A percentile compares a stretch with the other conserved stretches of the same genome.
Evolutionary conservation across 2,329 filamentous ascomycete species (phyloP).

Genomic region (Aspergillus bombycis): DNA sequence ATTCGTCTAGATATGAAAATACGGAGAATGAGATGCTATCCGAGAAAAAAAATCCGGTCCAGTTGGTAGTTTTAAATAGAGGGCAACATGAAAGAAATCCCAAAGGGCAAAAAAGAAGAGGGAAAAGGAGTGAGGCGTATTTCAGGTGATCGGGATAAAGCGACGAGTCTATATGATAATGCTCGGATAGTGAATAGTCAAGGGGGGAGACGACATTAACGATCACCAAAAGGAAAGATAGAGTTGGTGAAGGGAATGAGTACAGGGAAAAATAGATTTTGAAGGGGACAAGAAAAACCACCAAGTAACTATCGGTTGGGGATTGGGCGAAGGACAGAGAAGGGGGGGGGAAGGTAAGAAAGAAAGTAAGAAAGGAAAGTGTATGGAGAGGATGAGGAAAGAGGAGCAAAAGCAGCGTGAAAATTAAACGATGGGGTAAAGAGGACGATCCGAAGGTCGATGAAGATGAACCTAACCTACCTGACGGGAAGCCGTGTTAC

Average conservation of each 20-base stretch:
- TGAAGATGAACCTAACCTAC: conserved; percentile 22
- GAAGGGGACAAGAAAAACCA: conserved; percentile 3
- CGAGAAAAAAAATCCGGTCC: neutral
- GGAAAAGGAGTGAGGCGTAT: conserved; percentile 7
- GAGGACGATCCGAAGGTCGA: conserved; percentile 3
- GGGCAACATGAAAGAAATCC: conserved; percentile 4
- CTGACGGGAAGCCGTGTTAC: conserved; percentile 33
- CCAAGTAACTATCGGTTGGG: neutral
- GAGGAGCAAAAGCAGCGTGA: conserved; percentile 1
- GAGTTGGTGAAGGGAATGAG: conserved; percentile 5
- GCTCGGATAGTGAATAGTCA: neutral
- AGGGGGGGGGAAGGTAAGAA: conserved; percentile 9
- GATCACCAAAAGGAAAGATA: conserved; percentile 2
- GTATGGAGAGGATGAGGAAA: conserved; percentile 9
- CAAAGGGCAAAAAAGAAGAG: neutral
- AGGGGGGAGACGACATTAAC: neutral
- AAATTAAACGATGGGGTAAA: conserved; percentile 11
- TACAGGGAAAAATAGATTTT: conserved; percentile 2
- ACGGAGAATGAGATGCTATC: conserved; percentile 5
- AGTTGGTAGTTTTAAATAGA: conserved; percentile 5
- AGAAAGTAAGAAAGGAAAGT: neutral
- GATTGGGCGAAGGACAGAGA: conserved; percentile 5
- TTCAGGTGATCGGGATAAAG: neutral
- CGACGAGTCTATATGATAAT: neutral
- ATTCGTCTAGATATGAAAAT: conserved; percentile 10